Conservation (phyloP, 1,284 basidiomycete genomes). For the Puccinia triticina region DNA sequence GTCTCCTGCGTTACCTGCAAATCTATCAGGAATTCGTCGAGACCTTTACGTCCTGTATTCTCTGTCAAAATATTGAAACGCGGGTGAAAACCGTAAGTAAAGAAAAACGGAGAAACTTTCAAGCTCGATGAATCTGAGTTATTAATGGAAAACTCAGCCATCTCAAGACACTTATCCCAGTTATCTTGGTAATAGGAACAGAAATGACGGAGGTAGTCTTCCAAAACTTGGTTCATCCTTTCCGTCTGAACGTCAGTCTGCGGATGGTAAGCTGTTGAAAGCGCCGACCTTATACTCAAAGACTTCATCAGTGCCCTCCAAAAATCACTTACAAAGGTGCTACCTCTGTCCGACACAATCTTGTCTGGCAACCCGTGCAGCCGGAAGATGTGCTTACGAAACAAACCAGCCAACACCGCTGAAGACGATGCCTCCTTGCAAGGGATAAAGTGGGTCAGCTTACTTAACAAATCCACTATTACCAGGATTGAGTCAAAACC, state of each 20-base stretch:
- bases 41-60: neutral
- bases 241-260: slow-evolving; percentile 12
- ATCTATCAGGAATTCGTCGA: neutral
- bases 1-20: neutral
- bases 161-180: neutral
- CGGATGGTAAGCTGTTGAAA: neutral
- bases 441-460: too few species aligned
- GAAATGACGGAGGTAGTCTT: slow-evolving; percentile 16
- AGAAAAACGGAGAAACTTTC: neutral
- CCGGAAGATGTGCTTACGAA: neutral
- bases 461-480: too few species aligned
- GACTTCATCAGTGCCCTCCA: neutral
- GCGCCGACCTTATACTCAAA: neutral
- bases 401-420: neutral
- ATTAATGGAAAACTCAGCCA: slow-evolving; percentile 7
- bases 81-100: neutral
- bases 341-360: neutral
- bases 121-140: neutral
- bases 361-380: neutral
- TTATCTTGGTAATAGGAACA: slow-evolving; percentile 1
- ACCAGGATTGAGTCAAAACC: too few species aligned
- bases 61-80: neutral
- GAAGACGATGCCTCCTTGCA: neutral
- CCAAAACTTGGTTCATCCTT: slow-evolving; percentile 1
- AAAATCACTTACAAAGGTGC: neutral